Conservation (phyloP, 2,329 filamentous ascomycete genomes). For the Coniochaeta pulveracea region DNA sequence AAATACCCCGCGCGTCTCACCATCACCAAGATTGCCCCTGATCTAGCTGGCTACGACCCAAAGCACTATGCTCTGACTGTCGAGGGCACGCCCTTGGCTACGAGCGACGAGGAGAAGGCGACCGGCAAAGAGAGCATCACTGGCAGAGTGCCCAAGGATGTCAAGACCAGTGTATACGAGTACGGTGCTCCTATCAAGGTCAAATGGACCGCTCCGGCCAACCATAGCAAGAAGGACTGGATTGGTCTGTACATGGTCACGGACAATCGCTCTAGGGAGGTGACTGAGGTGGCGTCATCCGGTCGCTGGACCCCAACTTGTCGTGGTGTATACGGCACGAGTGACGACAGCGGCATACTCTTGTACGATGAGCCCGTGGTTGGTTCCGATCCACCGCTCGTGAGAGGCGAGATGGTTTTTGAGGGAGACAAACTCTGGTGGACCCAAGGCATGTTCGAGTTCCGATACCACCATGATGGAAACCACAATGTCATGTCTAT, state of each 20-base stretch:
- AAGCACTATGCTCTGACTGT: conserved; percentile 72
- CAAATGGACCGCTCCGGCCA: conserved; percentile 78
- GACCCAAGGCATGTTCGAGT: conserved; percentile 93
- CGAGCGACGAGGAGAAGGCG: conserved; percentile 43
- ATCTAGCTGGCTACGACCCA: conserved; percentile 68
- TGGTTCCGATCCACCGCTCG: conserved; percentile 42
- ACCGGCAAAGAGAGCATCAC: conserved; percentile 64
- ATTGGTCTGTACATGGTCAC: conserved; percentile 93
- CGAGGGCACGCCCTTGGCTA: conserved; percentile 47
- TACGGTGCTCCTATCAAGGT: conserved; percentile 87
- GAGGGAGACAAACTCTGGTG: conserved; percentile 92
- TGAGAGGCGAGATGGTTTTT: conserved; percentile 77
- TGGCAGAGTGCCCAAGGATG: conserved; percentile 55
- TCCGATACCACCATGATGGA: conserved; percentile 91
- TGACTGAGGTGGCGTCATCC: conserved; percentile 73
- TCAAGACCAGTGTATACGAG: conserved; percentile 69
- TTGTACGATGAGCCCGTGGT: conserved; percentile 51
- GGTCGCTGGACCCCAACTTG: conserved; percentile 84
- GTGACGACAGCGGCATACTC: conserved; percentile 65
- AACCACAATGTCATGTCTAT: conserved; percentile 91
- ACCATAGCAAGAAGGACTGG: conserved; percentile 89
- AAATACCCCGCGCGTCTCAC: conserved; percentile 80
- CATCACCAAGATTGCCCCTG: conserved; percentile 66
- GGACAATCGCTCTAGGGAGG: conserved; percentile 78
- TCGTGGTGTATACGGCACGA: conserved; percentile 63